Evolutionary conservation across 495 filamentous ascomycete genomes (phyloP).

Genomic region (Penicillium salamii): DNA sequence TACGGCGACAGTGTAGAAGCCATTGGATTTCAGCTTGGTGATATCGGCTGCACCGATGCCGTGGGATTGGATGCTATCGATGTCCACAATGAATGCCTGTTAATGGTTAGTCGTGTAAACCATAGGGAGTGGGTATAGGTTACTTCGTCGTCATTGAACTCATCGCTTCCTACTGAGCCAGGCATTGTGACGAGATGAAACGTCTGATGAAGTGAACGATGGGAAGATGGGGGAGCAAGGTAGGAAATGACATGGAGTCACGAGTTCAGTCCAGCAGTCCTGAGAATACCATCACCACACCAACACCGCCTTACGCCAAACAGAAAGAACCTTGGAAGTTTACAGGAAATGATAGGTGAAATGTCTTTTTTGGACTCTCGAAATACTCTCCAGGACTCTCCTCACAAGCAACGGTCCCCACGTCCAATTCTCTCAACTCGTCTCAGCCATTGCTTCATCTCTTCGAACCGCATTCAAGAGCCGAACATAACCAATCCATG

Average conservation of each 20-base stretch:
- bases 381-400: conserved; percentile 28
- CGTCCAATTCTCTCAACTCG: conserved; percentile 16
- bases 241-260: conserved; percentile 2
- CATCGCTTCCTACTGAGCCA: conserved; percentile 2
- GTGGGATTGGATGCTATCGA: conserved; percentile 71
- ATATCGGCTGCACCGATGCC: conserved; percentile 75
- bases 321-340: neutral
- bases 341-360: conserved; percentile 2
- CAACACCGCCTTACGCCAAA: neutral
- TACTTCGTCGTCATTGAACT: conserved; percentile 5
- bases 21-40: conserved; percentile 67
- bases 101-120: neutral
- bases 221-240: neutral
- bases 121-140: neutral
- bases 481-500: conserved; percentile 28
- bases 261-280: neutral
- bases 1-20: conserved; percentile 71
- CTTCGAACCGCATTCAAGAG: conserved; percentile 28
- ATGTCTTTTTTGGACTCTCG: conserved; percentile 21
- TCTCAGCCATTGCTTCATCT: conserved; percentile 15
- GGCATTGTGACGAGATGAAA: conserved; percentile 2
- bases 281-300: neutral
- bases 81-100: conserved; percentile 65
- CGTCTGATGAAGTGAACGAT: neutral
- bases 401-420: conserved; percentile 17